phyloP scores from a whole-genome alignment of 2,329 filamentous ascomycete species.

The Exophiala alcalophila region DNA sequence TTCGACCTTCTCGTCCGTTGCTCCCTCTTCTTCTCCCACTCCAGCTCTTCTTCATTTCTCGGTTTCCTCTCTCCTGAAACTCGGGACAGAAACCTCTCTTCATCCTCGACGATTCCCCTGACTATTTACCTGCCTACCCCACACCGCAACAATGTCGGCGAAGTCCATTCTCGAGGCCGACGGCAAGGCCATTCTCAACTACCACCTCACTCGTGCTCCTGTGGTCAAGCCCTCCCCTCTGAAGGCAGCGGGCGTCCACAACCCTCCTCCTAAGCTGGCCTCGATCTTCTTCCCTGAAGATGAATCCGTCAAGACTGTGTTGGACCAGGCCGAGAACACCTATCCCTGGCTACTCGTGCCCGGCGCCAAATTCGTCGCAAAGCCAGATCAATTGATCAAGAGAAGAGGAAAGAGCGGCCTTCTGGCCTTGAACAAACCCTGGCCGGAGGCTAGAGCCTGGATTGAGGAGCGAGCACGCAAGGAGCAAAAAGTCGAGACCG shows the following conservation, averaged over 20 bases:
- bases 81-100: background rate
- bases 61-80: conserved; percentile 8
- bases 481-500: conserved; percentile 87
- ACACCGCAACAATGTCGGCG: conserved; percentile 69
- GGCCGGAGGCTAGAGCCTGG: conserved; percentile 92
- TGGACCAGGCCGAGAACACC: conserved; percentile 92
- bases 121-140: conserved; percentile 24
- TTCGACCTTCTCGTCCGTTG: background rate
- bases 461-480: conserved; percentile 89
- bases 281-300: conserved; percentile 92
- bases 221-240: conserved; percentile 98
- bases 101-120: background rate
- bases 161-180: conserved; percentile 99
- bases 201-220: conserved; percentile 95
- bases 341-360: conserved; percentile 90
- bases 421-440: conserved; percentile 93
- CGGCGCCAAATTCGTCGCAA: conserved; percentile 91
- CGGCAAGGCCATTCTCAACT: conserved; percentile 99
- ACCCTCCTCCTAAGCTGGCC: conserved; percentile 84
- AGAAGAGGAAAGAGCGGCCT: conserved; percentile 98
- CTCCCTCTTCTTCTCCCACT: conserved; percentile 3
- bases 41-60: background rate
- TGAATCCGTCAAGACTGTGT: conserved; percentile 74
- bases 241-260: conserved; percentile 78
- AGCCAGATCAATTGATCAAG: conserved; percentile 99